Conservation (phyloP, 371 early-diverging fungal species). For the Thermomucor indicae-seudaticae region DNA sequence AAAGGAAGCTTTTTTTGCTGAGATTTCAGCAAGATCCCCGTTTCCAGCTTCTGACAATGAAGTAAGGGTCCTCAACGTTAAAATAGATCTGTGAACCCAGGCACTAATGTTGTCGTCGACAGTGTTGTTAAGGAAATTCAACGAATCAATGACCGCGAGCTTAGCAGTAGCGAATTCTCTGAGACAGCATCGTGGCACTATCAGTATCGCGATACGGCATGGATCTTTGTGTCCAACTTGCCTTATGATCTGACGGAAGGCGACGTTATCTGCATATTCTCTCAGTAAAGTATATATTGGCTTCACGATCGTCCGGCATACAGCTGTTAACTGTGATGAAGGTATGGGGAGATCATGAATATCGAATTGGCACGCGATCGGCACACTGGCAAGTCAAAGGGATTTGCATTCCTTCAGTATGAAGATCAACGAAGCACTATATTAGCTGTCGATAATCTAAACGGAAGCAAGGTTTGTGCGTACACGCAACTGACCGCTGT, state of each 20-base stretch:
- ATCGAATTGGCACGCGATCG: constrained; percentile 83
- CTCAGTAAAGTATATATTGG: constrained; percentile 64
- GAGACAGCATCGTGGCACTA: constrained; percentile 82
- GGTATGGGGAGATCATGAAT: constrained; percentile 89
- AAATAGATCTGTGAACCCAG: too few relatives aligned
- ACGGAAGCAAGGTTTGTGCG: constrained; percentile 66
- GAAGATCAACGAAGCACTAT: constrained; percentile 90
- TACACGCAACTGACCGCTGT: not conserved
- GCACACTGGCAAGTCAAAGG: constrained; percentile 83
- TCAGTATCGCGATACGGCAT: constrained; percentile 86
- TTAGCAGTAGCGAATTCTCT: constrained; percentile 36
- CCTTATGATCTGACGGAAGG: constrained; percentile 89
- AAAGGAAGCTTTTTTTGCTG: too few relatives aligned
- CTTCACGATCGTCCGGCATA: not conserved
- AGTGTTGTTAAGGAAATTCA: constrained; percentile 76
- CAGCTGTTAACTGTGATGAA: constrained; percentile 15
- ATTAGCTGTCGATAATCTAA: constrained; percentile 93
- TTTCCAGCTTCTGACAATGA: too few relatives aligned
- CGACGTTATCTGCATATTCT: constrained; percentile 87
- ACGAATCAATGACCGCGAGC: constrained; percentile 66
- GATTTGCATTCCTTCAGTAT: constrained; percentile 91
- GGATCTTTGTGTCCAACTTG: constrained; percentile 86
- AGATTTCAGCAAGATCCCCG: too few relatives aligned
- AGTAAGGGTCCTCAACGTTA: too few relatives aligned
- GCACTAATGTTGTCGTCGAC: too few relatives aligned